Base-by-base conservation (phyloP, 2,329 filamentous ascomycete species). In the Atkinsonella hypoxylon region DNA sequence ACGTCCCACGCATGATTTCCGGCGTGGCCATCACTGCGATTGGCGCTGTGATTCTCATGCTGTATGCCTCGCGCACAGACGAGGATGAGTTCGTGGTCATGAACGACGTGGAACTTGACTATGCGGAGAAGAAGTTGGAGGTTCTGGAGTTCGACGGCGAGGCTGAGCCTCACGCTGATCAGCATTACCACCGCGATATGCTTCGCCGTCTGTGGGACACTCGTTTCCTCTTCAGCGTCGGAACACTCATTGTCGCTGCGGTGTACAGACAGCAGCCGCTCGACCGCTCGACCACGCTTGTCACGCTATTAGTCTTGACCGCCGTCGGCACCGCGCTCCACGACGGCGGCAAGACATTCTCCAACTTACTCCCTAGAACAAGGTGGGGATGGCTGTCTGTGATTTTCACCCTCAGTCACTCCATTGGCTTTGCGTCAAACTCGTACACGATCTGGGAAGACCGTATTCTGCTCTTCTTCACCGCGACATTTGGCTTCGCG, bases 401-500 rank as follows among this genome's bases (percentile, higher is more conserved):
- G 26, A 64, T 90, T 13, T 89, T 95, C 58, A 89, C 89, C 0
- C 66, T 89, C n/a, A 82, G 85, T 54, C 88, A 95, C 62, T 94
- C 89, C n/a, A 73, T 87, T 48, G 91, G 93, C 8, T 98, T 97
- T 64, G 91, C 91, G 0, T 93, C 93, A 3, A 98, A 98, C 68
- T 98, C 93, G 0, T 98, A 90, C 68, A 97, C 91, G 0, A 95
- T 98, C 57, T 98, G 93, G 90, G 93, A 98, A 70, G 93, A 98
- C 62, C 87, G 89, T 13, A 96, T 96, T 51, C 76, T 95, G 4
- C 75, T 95, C 3, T 95, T 95, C 70, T 91, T 97, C 70, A 79
- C 96, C 52, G 81, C 82, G 2, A 93, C 90, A 0, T 96, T 97
- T 63, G 90, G 89, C 31, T 67, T 89, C 7, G 75, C 84, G n/a